Evolutionary conservation across 208 protist species (phyloP).

Genomic region (Histomonas meleagridis): DNA sequence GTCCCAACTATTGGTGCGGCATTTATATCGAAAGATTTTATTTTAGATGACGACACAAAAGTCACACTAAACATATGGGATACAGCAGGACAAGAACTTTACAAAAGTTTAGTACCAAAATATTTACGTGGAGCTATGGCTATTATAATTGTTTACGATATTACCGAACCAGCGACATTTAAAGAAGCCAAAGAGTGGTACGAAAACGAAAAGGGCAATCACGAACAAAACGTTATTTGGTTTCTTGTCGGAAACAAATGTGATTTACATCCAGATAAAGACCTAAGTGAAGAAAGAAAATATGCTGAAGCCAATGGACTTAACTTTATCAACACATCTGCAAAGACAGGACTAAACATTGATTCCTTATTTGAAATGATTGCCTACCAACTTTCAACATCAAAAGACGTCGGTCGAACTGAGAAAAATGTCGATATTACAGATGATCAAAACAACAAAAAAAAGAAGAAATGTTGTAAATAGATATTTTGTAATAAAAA

Average conservation of each 20-base stretch:
- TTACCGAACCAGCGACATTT: neutral
- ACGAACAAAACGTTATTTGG: neutral
- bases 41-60: neutral
- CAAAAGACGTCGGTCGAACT: too few species aligned
- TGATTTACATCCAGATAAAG: neutral
- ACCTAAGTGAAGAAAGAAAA: neutral
- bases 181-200: neutral
- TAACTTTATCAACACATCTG: neutral
- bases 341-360: constrained; percentile 26
- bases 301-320: neutral
- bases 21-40: neutral
- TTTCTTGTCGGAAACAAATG: constrained; percentile 11
- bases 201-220: neutral
- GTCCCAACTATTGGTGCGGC: neutral
- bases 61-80: neutral
- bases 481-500: too few species aligned
- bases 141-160: neutral
- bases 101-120: neutral
- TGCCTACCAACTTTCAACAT: too few species aligned
- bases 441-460: too few species aligned
- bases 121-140: neutral
- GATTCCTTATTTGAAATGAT: neutral
- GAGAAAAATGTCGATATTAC: too few species aligned
- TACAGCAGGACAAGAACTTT: neutral
- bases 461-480: too few species aligned